Conservation (phyloP, 2,329 filamentous ascomycete genomes). For the Ceratocystis harringtonii region DNA sequence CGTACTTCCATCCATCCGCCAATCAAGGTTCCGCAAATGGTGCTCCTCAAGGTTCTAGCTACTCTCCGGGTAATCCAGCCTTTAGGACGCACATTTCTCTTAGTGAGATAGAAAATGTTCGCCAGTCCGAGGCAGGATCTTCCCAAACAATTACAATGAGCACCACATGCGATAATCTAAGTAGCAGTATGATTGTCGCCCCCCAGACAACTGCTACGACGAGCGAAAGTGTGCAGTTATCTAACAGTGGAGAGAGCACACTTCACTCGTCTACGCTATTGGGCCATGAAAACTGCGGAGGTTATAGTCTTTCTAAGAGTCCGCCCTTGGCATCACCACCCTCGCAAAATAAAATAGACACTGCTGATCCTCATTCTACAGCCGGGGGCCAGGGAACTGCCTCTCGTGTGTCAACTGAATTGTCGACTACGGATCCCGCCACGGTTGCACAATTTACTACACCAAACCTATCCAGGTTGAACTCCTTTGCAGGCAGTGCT, state of each 20-base stretch:
- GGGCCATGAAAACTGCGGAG: background rate
- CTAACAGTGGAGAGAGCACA: background rate
- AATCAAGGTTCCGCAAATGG: background rate
- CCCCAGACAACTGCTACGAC: background rate
- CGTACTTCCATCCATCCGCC: background rate
- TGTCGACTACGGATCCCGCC: background rate
- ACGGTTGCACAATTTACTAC: background rate
- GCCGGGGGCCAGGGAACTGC: too few species aligned
- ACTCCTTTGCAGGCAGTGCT: background rate
- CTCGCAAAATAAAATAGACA: background rate
- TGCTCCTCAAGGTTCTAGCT: background rate
- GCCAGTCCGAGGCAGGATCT: background rate
- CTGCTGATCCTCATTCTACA: background rate
- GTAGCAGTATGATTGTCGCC: background rate
- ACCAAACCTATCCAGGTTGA: background rate
- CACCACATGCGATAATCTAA: background rate
- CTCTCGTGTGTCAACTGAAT: background rate
- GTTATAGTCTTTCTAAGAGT: background rate
- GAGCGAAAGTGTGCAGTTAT: background rate
- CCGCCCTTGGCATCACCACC: background rate
- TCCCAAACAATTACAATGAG: background rate
- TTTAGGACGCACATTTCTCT: background rate
- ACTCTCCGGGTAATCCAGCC: background rate
- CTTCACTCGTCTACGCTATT: background rate
- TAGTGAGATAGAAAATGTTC: background rate